phyloP scores from a whole-genome alignment of 2,329 filamentous ascomycete species.

The Verticillium klebahnii region DNA sequence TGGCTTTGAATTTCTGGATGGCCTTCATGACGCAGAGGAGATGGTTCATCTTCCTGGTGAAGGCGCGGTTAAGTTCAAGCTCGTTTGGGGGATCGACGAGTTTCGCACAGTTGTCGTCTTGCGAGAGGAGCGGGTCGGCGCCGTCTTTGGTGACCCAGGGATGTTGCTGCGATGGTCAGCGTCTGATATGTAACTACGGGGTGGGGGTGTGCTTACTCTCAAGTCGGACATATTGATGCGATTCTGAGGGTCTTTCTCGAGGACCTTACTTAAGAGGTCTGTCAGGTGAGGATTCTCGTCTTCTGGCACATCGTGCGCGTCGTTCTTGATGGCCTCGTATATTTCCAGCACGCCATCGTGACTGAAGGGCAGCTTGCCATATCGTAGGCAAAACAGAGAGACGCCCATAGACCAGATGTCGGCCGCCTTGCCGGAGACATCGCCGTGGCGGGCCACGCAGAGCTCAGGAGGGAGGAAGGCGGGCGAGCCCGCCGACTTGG shows the following conservation, averaged over 20 bases:
- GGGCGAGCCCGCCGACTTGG: constrained; percentile 90
- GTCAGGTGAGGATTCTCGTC: constrained; percentile 64
- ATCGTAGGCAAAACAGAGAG: constrained; percentile 86
- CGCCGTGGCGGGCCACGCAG: constrained; percentile 79
- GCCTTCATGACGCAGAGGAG: constrained; percentile 88
- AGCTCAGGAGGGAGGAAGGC: constrained; percentile 93
- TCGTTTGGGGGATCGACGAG: constrained; percentile 81
- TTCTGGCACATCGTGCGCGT: constrained; percentile 57
- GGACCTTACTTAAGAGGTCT: constrained; percentile 66
- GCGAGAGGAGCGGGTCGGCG: constrained; percentile 70
- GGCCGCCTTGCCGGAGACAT: constrained; percentile 82
- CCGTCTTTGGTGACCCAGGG: constrained; percentile 87
- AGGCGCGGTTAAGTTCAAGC: constrained; percentile 83
- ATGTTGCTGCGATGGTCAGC: constrained; percentile 60
- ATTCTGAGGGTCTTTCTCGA: constrained; percentile 81
- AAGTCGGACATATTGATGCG: constrained; percentile 80
- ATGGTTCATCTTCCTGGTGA: constrained; percentile 84
- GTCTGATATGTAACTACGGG: constrained; percentile 49
- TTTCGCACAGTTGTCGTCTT: constrained; percentile 80
- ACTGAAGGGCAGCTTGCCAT: constrained; percentile 84
- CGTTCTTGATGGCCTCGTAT: constrained; percentile 79
- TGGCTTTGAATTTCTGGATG: constrained; percentile 78
- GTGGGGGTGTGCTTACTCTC: constrained; percentile 56
- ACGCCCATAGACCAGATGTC: constrained; percentile 99
- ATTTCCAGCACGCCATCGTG: constrained; percentile 75